Conservation (phyloP, 345 rosid genomes). For the Eutrema heterophyllum region DNA sequence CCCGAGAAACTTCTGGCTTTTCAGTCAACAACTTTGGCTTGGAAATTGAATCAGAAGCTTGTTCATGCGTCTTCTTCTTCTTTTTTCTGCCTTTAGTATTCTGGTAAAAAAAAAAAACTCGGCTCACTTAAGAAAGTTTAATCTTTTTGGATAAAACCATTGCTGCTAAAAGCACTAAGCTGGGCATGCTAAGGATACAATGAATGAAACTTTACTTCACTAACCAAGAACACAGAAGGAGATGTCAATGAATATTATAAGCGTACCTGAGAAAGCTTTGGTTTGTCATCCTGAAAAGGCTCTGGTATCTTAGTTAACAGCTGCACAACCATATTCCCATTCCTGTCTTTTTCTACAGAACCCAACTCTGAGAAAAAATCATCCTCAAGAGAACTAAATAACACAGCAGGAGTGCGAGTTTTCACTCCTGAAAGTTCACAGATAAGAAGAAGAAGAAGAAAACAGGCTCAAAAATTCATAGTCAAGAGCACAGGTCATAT, state of each 20-base stretch:
- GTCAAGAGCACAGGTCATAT: background rate
- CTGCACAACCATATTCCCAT: background rate
- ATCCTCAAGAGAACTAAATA: constrained; percentile 3
- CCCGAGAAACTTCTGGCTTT: constrained; percentile 17
- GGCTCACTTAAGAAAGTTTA: background rate
- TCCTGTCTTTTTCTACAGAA: background rate
- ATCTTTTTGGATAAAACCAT: background rate
- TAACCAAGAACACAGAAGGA: background rate
- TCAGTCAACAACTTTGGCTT: constrained; percentile 22
- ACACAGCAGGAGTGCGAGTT: background rate
- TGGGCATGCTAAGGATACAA: background rate
- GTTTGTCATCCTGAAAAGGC: background rate
- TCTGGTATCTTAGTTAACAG: background rate
- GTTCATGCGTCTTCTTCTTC: background rate
- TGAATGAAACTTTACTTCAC: background rate
- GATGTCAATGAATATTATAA: background rate
- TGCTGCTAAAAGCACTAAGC: background rate
- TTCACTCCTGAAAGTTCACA: constrained; percentile 1
- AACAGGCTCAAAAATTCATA: background rate
- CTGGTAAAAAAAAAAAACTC: background rate
- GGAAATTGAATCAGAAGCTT: constrained; percentile 9
- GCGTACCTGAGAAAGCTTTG: constrained; percentile 4
- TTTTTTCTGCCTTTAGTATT: background rate
- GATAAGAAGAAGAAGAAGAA: background rate
- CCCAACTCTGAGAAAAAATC: constrained; percentile 17